These are phyloP conservation scores for Amorphotheca resinae DNA, from an alignment of 495 filamentous ascomycete genomes.

Conservation along the genomic window DNA sequence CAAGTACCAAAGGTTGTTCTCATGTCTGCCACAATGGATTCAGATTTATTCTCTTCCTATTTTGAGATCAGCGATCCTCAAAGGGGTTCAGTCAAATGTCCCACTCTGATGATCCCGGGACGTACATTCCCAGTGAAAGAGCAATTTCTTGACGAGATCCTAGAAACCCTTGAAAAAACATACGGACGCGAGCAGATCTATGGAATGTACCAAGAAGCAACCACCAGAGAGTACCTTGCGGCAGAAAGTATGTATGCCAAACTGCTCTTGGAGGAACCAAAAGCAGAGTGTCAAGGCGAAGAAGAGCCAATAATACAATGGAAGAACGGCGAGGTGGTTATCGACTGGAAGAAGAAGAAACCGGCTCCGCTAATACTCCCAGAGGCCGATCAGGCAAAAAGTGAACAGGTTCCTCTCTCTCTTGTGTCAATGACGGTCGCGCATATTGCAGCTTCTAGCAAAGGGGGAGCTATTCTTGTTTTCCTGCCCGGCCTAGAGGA, in stretches of 20 bases:
- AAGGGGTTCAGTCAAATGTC: slow-evolving; percentile 32
- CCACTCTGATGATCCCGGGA: slow-evolving; percentile 41
- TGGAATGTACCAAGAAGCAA: slow-evolving; percentile 2
- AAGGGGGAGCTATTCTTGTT: slow-evolving; percentile 73
- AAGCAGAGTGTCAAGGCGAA: background rate
- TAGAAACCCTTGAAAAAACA: background rate
- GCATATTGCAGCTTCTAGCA: slow-evolving; percentile 36
- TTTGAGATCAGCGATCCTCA: slow-evolving; percentile 34
- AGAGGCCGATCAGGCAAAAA: slow-evolving; percentile 25
- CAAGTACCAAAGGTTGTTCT: slow-evolving; percentile 69
- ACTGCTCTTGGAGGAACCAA: background rate
- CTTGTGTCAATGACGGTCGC: slow-evolving; percentile 37
- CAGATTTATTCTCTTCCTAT: slow-evolving; percentile 59
- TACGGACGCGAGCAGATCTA: background rate
- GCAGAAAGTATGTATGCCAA: slow-evolving; percentile 5
- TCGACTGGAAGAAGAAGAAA: background rate
- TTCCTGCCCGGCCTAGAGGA: slow-evolving; percentile 88
- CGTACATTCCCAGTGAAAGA: slow-evolving; percentile 42
- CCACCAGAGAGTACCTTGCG: slow-evolving; percentile 27
- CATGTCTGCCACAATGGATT: slow-evolving; percentile 94
- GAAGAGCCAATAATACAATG: no score
- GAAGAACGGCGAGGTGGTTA: slow-evolving; percentile 9
- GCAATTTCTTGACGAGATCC: slow-evolving; percentile 33
- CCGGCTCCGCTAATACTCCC: no score
- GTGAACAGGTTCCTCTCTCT: slow-evolving; percentile 33